Base-by-base conservation (phyloP, 257 asterid species). In the Rubia yunnanensis region DNA sequence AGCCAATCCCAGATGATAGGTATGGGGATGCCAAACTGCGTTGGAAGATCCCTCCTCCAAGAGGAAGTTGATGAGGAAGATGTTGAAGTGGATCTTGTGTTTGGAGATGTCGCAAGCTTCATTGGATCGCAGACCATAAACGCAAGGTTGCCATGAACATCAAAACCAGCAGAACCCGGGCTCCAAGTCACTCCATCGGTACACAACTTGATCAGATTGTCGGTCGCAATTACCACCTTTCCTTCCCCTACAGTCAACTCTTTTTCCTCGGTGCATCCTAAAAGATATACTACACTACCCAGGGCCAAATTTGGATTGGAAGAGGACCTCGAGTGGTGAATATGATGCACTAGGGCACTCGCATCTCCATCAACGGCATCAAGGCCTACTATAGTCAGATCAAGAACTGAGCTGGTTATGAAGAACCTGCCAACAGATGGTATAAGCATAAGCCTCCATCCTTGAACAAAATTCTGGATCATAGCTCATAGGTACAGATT, bases 81-180 rank as follows among this genome's bases (percentile, higher is more conserved):
- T 41, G 90, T 84, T 49, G 98, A 81, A 48, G 88, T 77, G 65
- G 95, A 88, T 72, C 76, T 90, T 70, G 91, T 76, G 73, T 83
- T 88, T 17, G 98, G 97, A 60, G 99, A 94, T 30, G 92, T 90
- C 10, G 99, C 95, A 15, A 94, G 91, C 79, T 90, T 94, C 99
- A 94, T 94, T 32, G 99, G 99, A 76, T 94, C 99, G 73, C 99
- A 94, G 24, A 88, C 92, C 95, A 94, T 90, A 83, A 90, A 94
- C 3, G 98, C 95, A 44, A 94, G 95, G 77, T 94, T 94, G 17
- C 99, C 98, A 60, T 90, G 84, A 74, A 77, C 72, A 63, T 94
- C 98, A 46, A 94, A 94, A 74, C 99, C 98, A 52, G 99, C 96
- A 39, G 96, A 86, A 17, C 99, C 99, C 0, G 92, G 96, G 82